Base-by-base conservation (phyloP, 257 asterid genomes). In the Fraxinus quadrangulata region DNA sequence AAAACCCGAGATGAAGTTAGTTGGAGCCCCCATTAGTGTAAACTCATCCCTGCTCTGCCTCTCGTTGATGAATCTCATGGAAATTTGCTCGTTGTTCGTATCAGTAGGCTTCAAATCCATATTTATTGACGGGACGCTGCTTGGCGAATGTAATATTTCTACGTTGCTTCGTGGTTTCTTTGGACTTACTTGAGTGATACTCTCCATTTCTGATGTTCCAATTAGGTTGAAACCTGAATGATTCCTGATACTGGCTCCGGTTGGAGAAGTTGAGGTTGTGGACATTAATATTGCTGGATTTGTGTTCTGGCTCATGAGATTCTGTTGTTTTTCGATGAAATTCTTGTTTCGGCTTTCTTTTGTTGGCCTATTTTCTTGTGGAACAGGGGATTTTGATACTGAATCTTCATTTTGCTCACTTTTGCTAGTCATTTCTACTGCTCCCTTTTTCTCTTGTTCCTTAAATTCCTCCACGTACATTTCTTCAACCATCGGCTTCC, bases 401-500 rank as follows among this genome's bases (percentile, higher is more conserved):
- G 94, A 85, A 40, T 90, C 96, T 26, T 89, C 90, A 14, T 85
- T 86, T 33, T 84, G 87, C 70, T 87, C 94, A 16, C 63, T 84
- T 75, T 87, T 91, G 86, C 74, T 66, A 1, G 77, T 67, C 39
- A 80, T 88, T 28, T 88, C 96, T 31, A 87, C 97, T 5, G 89
- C 76, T 19, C 89, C 92, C 11, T 81, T 86, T 54, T 88, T 89
- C 31, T 90, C 98, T 17, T 91, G 88, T 12, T 92, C 98, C 82
- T 91, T 95, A 81, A 90, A 86, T 68, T 95, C 99, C 79, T 95
- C 99, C 61, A 26, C 67, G 87, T 95, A 93, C 99, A 95, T 95
- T 78, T 95, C 99, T 81, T 95, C 99, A 0, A 95, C 99, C 99
- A 95, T 95, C 8, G 99, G 99, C 87, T 95, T 95, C 99, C 99